Percentiles rank a stretch among this genome's conserved stretches.
These are phyloP conservation scores for Paecilomyces sp. DNA, from an alignment of 2,329 filamentous ascomycete genomes.

Conservation along the genomic window DNA sequence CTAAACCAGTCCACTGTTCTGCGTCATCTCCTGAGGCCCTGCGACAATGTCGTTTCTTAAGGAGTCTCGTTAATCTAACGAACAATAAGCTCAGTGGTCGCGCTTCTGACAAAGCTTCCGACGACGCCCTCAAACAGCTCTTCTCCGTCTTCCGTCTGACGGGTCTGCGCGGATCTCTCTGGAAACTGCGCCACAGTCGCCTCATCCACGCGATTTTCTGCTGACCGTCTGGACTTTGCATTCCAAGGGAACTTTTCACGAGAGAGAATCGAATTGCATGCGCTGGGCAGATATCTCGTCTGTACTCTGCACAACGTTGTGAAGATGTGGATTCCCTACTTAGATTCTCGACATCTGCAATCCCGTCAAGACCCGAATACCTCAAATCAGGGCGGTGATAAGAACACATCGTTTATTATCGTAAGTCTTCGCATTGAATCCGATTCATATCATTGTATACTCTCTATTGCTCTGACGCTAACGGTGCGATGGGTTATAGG, in stretches of 20 bases:
- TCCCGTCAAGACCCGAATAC: background rate
- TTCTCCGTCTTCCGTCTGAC: background rate
- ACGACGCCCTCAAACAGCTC: background rate
- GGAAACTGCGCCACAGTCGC: background rate
- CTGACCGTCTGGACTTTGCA: background rate
- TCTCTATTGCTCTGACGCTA: background rate
- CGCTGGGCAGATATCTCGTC: background rate
- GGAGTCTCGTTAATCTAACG: background rate
- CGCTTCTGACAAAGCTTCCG: background rate
- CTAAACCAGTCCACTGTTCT: background rate
- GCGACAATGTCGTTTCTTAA: background rate
- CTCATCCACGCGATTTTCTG: background rate
- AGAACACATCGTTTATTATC: slow-evolving; percentile 22
- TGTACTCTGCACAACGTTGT: background rate
- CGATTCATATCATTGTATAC: background rate
- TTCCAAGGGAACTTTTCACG: background rate
- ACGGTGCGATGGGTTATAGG: slow-evolving; percentile 8
- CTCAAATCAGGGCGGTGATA: slow-evolving; percentile 5
- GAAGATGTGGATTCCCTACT: background rate
- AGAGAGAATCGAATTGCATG: background rate
- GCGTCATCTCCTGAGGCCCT: background rate
- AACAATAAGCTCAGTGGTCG: background rate
- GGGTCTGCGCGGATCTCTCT: background rate
- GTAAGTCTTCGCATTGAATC: slow-evolving; percentile 13
- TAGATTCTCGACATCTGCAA: background rate